Evolutionary conservation across 345 rosid species (phyloP).

Genomic region (Lenwebbia sp.): DNA sequence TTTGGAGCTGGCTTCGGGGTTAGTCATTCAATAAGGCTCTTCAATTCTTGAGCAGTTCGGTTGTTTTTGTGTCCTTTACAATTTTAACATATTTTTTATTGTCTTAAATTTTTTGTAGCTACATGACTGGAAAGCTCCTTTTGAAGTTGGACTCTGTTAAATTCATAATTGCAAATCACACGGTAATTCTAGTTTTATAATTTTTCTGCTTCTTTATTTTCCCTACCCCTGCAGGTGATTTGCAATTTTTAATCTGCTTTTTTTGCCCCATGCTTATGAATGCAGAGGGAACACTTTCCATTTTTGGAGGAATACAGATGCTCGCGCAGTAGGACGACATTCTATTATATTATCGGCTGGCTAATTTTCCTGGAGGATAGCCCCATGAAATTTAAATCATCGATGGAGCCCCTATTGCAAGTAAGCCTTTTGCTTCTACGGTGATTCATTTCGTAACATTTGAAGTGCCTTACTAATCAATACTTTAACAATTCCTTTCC

Average conservation of each 20-base stretch:
- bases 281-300: conserved; percentile 95
- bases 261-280: conserved; percentile 5
- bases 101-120: conserved; percentile 29
- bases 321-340: conserved; percentile 93
- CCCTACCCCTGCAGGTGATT: background rate
- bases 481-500: background rate
- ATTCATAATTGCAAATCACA: conserved; percentile 89
- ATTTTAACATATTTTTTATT: background rate
- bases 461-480: background rate
- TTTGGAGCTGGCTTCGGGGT: conserved; percentile 96
- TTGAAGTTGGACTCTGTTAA: conserved; percentile 84
- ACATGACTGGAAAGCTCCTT: conserved; percentile 98
- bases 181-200: conserved; percentile 40
- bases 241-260: background rate
- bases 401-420: conserved; percentile 91
- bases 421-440: conserved; percentile 19
- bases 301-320: conserved; percentile 88
- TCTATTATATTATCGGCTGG: conserved; percentile 94
- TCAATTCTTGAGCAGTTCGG: background rate
- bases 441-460: background rate
- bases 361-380: conserved; percentile 96
- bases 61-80: background rate
- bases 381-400: conserved; percentile 89
- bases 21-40: conserved; percentile 6
- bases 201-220: background rate